Evolutionary conservation across 768 basidiomycete genomes (phyloP), one percentile per base, ranked within the genome.

Genomic region (Botryobasidium botryosum): DNA sequence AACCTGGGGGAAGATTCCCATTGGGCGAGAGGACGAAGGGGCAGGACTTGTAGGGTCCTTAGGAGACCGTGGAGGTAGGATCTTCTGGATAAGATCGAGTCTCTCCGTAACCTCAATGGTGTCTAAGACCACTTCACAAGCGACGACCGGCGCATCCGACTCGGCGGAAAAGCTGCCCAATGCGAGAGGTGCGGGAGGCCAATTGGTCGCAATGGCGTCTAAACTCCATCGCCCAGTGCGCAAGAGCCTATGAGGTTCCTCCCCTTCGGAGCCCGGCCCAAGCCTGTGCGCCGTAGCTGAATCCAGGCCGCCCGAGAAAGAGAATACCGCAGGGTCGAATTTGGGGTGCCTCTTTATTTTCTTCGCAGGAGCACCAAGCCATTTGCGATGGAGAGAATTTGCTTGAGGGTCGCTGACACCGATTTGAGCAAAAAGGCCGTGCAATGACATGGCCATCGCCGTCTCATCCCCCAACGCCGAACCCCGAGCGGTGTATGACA

Each of bases 291-390:
- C 39, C 6, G 60, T 62, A 27, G 70, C 53, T 15, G 63, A 57
- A n/a, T 62, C 57, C 6, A 74, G 54, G 4, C 63, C 60, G 20
- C 74, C 56, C 35, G 57, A 59, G 47, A 77, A 53, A 18, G 61
- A 54, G 50, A 75, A 78, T 0, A 68, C 63, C 36, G 72, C 68
- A 6, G 72, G 60, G 37, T 71, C 64, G 45, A 68, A 60, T 32
- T 61, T 47, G 18, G 53, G 52, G 26, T 66, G 61, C n/a, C n/a
- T n/a, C n/a, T n/a, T n/a, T n/a, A n/a, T n/a, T 2, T 55, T 36
- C 10, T 50, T 54, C 33, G 53, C 52, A 21, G 56, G 54, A 2
- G 61, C 60, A 35, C 80, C 80, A 7, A 81, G 57, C 65, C 70
- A 69, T 41, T 66, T 56, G 38, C 60, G 61, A 55, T 79, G 76